A percentile compares a stretch with the other conserved stretches of the same genome.
Conservation (phyloP, 2,329 filamentous ascomycete species). For the Ascochyta viciae-villosae region DNA sequence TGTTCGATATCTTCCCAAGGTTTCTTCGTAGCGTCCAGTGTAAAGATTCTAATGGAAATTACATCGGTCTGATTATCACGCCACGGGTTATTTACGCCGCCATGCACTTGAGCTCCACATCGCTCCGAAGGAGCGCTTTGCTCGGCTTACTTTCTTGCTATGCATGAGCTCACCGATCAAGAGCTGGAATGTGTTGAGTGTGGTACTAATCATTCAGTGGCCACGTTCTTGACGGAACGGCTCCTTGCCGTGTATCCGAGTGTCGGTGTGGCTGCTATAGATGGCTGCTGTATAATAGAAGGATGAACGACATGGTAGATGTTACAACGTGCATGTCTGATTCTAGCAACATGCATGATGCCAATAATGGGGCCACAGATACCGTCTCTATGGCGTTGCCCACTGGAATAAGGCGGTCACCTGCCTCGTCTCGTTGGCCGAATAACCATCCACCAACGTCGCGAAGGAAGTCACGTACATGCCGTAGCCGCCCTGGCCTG, state of each 20-base stretch:
- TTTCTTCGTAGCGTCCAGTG: neutral
- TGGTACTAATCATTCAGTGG: neutral
- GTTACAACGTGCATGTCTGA: neutral
- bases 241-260: constrained; percentile 4
- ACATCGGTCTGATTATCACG: neutral
- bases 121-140: neutral
- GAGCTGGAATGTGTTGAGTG: neutral
- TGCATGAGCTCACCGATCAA: constrained; percentile 11
- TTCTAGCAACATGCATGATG: neutral
- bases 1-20: too few species aligned
- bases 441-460: neutral
- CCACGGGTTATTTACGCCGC: neutral
- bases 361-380: neutral
- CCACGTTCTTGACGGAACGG: constrained; percentile 1
- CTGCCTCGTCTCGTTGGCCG: neutral
- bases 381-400: neutral
- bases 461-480: neutral
- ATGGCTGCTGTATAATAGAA: neutral
- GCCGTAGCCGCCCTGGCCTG: neutral
- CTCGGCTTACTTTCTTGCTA: constrained; percentile 12
- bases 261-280: neutral
- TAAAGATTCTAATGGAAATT: neutral
- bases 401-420: neutral
- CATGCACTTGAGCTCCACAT: neutral
- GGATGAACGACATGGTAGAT: neutral